Evolutionary conservation across 345 rosid species (phyloP).

Genomic region (Populus alba): DNA sequence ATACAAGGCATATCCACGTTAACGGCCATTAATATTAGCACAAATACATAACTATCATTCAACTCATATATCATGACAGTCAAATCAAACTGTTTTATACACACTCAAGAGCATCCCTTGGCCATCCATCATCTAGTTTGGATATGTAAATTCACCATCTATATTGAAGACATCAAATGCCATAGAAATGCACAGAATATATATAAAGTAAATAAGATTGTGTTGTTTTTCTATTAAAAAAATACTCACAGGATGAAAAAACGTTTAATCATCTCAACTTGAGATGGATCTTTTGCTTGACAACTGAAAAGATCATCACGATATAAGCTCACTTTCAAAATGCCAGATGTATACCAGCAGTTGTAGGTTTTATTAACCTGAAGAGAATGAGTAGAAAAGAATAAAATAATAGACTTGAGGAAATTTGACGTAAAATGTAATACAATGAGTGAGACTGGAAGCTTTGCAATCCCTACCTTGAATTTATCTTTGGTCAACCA

Average conservation of each 20-base stretch:
- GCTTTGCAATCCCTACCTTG: conserved; percentile 46
- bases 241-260: conserved; percentile 59
- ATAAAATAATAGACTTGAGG: not conserved
- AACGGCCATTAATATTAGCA: not conserved
- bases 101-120: not conserved
- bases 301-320: conserved; percentile 65
- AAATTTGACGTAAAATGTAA: not conserved
- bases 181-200: not conserved
- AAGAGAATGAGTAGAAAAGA: conserved; percentile 5
- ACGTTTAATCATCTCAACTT: conserved; percentile 49
- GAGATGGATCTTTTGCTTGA: conserved; percentile 60
- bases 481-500: conserved; percentile 74
- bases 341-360: conserved; percentile 75
- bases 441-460: not conserved
- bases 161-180: not conserved
- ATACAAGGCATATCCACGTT: not conserved
- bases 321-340: conserved; percentile 68
- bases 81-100: not conserved
- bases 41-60: not conserved
- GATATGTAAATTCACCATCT: not conserved
- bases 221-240: not conserved
- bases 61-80: not conserved
- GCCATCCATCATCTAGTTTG: not conserved
- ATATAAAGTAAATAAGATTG: not conserved
- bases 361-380: conserved; percentile 89